Conservation (phyloP, 495 filamentous ascomycete species). For the Penicillium lagena region DNA sequence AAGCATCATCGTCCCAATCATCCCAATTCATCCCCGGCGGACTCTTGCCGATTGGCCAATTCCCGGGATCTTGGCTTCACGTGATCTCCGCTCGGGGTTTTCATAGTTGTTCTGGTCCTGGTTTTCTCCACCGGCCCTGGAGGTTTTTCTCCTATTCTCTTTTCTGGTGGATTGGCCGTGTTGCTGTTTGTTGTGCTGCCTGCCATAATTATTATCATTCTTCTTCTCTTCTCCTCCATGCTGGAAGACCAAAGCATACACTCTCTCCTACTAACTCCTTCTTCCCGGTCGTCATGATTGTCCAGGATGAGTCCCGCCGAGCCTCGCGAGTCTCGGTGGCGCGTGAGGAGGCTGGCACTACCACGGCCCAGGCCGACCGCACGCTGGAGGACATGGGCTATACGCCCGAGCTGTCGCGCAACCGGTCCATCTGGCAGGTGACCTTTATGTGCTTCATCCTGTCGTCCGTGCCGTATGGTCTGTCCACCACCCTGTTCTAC, state of each 20-base stretch:
- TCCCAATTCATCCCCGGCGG: too few species aligned
- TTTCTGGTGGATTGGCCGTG: too few species aligned
- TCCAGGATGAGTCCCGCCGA: conserved; percentile 6
- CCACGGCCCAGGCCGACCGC: conserved; percentile 13
- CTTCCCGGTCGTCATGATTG: conserved; percentile 6
- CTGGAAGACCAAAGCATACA: background rate
- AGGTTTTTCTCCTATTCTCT: too few species aligned
- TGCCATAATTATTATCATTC: background rate
- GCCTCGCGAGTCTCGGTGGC: conserved; percentile 11
- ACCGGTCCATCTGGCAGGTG: conserved; percentile 39
- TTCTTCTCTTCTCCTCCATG: background rate
- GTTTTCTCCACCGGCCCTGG: too few species aligned
- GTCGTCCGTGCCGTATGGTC: conserved; percentile 51
- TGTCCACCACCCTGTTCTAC: conserved; percentile 59
- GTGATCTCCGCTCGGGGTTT: too few species aligned
- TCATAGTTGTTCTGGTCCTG: too few species aligned
- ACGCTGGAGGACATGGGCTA: conserved; percentile 43
- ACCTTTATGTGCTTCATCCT: conserved; percentile 39
- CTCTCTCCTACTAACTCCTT: background rate
- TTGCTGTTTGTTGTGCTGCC: too few species aligned
- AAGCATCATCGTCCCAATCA: too few species aligned
- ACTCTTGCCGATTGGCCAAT: too few species aligned
- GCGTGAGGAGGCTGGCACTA: conserved; percentile 8
- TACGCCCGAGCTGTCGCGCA: conserved; percentile 46
- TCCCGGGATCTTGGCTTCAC: too few species aligned